These are phyloP conservation scores for Erythrobasidium hasegawianum DNA, from an alignment of 1,284 basidiomycete genomes.

Conservation along the genomic window DNA sequence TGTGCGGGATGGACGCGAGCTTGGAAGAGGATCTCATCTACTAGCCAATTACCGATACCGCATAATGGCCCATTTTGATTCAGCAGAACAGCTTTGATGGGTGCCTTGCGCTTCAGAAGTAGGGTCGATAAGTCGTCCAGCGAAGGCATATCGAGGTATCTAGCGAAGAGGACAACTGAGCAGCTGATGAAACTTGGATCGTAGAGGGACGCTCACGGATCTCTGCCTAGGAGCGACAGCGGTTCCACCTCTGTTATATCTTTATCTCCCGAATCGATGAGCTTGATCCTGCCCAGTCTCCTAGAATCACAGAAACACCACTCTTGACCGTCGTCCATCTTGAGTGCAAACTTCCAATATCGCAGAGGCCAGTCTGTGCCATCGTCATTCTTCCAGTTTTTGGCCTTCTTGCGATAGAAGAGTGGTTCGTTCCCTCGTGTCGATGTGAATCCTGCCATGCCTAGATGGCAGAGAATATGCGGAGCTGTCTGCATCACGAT, in stretches of 20 bases:
- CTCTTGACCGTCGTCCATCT: constrained; percentile 44
- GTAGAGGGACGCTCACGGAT: constrained; percentile 28
- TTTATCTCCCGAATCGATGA: constrained; percentile 36
- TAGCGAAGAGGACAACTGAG: constrained; percentile 69
- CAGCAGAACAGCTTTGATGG: constrained; percentile 72
- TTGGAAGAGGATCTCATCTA: constrained; percentile 76
- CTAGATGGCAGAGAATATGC: constrained; percentile 38
- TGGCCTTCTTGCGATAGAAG: constrained; percentile 62
- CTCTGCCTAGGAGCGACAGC: constrained; percentile 58
- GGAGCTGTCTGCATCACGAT: constrained; percentile 1
- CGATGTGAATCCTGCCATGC: constrained; percentile 47
- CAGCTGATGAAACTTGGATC: constrained; percentile 41
- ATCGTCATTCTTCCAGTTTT: constrained; percentile 51
- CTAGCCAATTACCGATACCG: constrained; percentile 74
- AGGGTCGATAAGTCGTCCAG: constrained; percentile 58
- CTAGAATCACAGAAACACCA: constrained; percentile 67
- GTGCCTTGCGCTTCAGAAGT: constrained; percentile 61
- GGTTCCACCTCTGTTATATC: constrained; percentile 60
- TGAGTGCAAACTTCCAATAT: constrained; percentile 61
- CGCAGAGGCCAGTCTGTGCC: constrained; percentile 66
- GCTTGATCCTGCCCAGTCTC: constrained; percentile 62
- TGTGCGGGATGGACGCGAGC: constrained; percentile 71
- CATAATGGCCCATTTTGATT: constrained; percentile 57
- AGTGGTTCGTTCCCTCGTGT: constrained; percentile 62
- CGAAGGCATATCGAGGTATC: constrained; percentile 66